Percentiles rank a stretch among this genome's conserved stretches.
phyloP scores from a whole-genome alignment of 768 basidiomycete genomes.

The Leccinum incarnatum region DNA sequence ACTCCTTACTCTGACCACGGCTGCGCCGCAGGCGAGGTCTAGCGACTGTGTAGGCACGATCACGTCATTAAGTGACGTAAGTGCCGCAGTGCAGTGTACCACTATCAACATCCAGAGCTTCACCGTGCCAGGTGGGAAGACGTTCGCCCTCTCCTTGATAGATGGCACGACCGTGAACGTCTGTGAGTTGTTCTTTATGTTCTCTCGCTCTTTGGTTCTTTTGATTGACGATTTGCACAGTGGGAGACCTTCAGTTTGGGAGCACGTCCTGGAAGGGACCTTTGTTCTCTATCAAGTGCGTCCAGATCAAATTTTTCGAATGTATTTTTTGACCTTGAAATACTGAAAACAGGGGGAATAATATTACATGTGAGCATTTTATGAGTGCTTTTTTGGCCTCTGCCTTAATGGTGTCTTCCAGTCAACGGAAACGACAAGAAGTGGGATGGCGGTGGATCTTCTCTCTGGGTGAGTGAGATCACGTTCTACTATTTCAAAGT shows the following conservation, averaged over 20 bases:
- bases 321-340: not conserved
- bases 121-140: constrained; percentile 54
- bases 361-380: constrained; percentile 45
- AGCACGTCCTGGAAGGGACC: constrained; percentile 52
- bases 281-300: constrained; percentile 50
- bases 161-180: constrained; percentile 56
- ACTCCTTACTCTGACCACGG: constrained; percentile 16
- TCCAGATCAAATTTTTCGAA: not conserved
- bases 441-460: constrained; percentile 43
- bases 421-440: constrained; percentile 41
- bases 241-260: constrained; percentile 58
- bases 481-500: not conserved
- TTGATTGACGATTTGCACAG: constrained; percentile 27
- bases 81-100: constrained; percentile 50
- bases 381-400: not conserved
- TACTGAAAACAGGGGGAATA: constrained; percentile 38
- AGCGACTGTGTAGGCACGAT: constrained; percentile 50
- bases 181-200: constrained; percentile 35
- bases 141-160: constrained; percentile 45
- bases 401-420: constrained; percentile 1
- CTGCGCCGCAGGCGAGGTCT: constrained; percentile 15
- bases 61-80: constrained; percentile 49
- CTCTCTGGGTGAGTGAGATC: constrained; percentile 38
- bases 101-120: constrained; percentile 57
- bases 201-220: not conserved